A percentile compares a stretch with the other conserved stretches of the same genome.
Conservation (phyloP, 345 rosid genomes). For the Aethionema arabicum region DNA sequence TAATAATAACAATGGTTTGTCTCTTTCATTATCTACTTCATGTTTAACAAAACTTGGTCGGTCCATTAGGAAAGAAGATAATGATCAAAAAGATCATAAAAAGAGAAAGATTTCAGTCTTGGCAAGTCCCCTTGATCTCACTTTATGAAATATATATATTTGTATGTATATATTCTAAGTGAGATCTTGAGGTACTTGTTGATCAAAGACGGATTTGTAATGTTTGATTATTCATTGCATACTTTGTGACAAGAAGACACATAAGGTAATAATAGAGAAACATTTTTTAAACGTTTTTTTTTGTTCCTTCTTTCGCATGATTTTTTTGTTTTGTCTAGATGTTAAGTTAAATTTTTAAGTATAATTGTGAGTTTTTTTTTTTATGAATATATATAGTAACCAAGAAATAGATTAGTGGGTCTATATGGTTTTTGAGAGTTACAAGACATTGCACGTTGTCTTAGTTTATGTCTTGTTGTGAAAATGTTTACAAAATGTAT, state of each 20-base stretch:
- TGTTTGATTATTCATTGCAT: slow-evolving; percentile 36
- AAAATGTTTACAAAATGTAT: slow-evolving; percentile 18
- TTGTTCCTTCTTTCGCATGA: slow-evolving; percentile 3
- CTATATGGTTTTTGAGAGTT: slow-evolving; percentile 32
- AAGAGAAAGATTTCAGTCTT: slow-evolving; percentile 40
- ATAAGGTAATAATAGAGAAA: slow-evolving; percentile 30
- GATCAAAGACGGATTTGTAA: slow-evolving; percentile 26
- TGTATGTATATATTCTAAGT: slow-evolving; percentile 49
- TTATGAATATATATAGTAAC: slow-evolving; percentile 25
- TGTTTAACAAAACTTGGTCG: slow-evolving; percentile 44
- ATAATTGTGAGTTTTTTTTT: slow-evolving; percentile 28
- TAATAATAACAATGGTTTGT: slow-evolving; percentile 42
- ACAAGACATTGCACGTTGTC: slow-evolving; percentile 41
- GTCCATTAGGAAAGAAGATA: slow-evolving; percentile 34
- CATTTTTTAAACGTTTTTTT: slow-evolving; percentile 4
- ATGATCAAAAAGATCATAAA: slow-evolving; percentile 34
- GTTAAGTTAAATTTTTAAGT: slow-evolving; percentile 21
- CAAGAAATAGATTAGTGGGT: slow-evolving; percentile 19
- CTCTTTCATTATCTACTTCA: slow-evolving; percentile 64
- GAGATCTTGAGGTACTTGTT: slow-evolving; percentile 77
- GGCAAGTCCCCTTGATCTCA: slow-evolving; percentile 82
- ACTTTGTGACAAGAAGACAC: slow-evolving; percentile 24
- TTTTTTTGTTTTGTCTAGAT: slow-evolving; percentile 24
- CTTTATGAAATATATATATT: slow-evolving; percentile 53
- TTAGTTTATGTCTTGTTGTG: slow-evolving; percentile 34